Base-by-base conservation (phyloP, 148 eudicot species). In the Vaccinium corymbosum region DNA sequence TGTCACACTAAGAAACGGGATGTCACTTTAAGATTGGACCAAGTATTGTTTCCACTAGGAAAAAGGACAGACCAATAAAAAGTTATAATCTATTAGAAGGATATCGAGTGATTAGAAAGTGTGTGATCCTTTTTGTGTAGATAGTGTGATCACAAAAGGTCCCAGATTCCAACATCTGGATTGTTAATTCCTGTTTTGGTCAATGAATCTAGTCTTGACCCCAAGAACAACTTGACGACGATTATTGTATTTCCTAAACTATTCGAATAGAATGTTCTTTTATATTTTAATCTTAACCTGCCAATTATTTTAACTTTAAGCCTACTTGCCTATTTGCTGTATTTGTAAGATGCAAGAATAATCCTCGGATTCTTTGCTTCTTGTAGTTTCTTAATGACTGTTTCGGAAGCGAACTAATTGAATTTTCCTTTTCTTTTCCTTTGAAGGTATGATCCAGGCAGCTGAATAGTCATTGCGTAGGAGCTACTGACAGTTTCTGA, bases 141-240 rank as follows among this genome's bases (percentile, higher is more conserved):
- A 32, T 57, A 79, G 49, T 56, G 68, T 15, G n/a, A 79, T 20
- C 79, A 46, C 25, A 76, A 32, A 49, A 48, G 79, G 32, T 79
- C 53, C 68, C 49, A 53, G n/a, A 53, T 79, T 55, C 68, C 61
- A 78, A 25, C 38, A 7, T 61, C 32, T 52, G 11, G 61, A 78
- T 25, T 51, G 12, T 64, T 46, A 80, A 57, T 59, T 57, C 49
- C 68, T 14, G 14, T 51, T 71, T 27, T 51, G 29, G 17, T 77
- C 38, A 50, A 11, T 77, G 20, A 25, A 77, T 50, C 51, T 79
- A 15, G 16, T 51, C 62, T 78, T 78, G 42, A 78, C 19, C 46
- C 61, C 10, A 22, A 29, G 42, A 78, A 27, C 80, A 78, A 55
- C n/a, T 11, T 17, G 27, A 15, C 42, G 11, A 35, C 5, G 11